Evolutionary conservation across 495 filamentous ascomycete species (phyloP).

Genomic region (Tuber microsphaerosporum): DNA sequence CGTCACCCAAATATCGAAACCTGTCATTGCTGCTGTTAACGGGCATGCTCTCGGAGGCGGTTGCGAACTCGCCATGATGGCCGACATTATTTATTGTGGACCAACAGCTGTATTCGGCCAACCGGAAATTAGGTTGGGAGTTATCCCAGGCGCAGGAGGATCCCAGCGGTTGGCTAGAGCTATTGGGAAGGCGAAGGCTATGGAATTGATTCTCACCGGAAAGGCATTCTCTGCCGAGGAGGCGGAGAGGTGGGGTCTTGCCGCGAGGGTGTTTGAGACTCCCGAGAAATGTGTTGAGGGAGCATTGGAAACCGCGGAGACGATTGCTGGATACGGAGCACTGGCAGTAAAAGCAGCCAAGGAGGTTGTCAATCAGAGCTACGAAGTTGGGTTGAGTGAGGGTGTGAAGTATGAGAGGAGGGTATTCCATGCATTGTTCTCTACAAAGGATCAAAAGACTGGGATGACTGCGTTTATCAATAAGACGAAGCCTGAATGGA

Average conservation of each 20-base stretch:
- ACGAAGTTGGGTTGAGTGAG: conserved; percentile 75
- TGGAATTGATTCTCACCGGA: conserved; percentile 76
- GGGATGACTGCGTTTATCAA: conserved; percentile 81
- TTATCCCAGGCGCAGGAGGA: conserved; percentile 86
- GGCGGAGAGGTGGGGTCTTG: conserved; percentile 85
- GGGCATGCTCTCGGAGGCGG: conserved; percentile 91
- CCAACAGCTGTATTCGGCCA: conserved; percentile 79
- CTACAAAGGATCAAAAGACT: conserved; percentile 91
- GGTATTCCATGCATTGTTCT: conserved; percentile 87
- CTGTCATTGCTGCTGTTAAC: conserved; percentile 86
- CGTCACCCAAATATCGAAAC: conserved; percentile 73
- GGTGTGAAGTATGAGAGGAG: conserved; percentile 91
- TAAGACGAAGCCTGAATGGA: conserved; percentile 92
- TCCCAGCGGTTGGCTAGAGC: conserved; percentile 80
- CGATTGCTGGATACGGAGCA: conserved; percentile 70
- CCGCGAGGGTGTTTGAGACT: conserved; percentile 69
- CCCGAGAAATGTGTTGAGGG: conserved; percentile 75
- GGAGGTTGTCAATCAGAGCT: conserved; percentile 96
- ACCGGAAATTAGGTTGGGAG: conserved; percentile 90
- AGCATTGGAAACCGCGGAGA: conserved; percentile 73
- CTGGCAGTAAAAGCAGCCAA: conserved; percentile 86
- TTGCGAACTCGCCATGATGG: conserved; percentile 97
- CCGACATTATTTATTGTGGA: conserved; percentile 87
- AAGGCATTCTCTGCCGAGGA: conserved; percentile 52
- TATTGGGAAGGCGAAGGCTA: conserved; percentile 80